Percentiles rank a stretch among this genome's conserved stretches.
Evolutionary conservation across 192 early-diverging fungal genomes (phyloP).

Genomic region (Backusella morwellensis): DNA sequence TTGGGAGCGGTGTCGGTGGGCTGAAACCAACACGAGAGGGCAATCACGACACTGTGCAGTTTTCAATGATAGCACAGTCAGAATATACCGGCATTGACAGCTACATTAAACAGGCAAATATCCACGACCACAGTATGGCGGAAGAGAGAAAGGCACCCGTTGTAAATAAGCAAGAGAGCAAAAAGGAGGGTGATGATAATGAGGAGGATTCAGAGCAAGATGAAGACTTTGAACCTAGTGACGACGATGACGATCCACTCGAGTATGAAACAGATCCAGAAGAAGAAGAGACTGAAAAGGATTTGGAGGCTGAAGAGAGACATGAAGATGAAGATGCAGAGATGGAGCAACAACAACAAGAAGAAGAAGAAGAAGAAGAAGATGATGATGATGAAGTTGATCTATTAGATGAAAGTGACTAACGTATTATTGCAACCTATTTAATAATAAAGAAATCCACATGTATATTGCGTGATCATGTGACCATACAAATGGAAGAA

Average conservation of each 20-base stretch:
- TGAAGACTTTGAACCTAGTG: conserved; percentile 13
- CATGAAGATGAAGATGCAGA: not conserved
- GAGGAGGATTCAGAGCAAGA: conserved; percentile 22
- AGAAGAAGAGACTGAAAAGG: conserved; percentile 24
- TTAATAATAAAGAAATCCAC: not conserved
- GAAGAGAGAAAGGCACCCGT: conserved; percentile 20
- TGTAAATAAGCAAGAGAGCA: not conserved
- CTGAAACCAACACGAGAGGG: not conserved
- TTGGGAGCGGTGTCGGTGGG: not conserved
- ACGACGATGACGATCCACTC: not conserved
- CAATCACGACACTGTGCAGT: conserved; percentile 18
- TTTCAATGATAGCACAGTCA: conserved; percentile 43
- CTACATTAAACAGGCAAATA: conserved; percentile 31
- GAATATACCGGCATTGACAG: conserved; percentile 38
- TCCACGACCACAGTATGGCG: conserved; percentile 35
- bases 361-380: not conserved
- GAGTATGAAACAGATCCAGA: conserved; percentile 20
- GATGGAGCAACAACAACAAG: not conserved
- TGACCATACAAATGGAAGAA: not conserved
- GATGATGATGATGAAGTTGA: not conserved
- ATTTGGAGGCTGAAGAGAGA: not conserved
- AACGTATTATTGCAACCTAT: not conserved
- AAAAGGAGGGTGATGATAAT: not conserved
- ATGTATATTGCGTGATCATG: no score
- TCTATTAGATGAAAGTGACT: not conserved